Evolutionary conservation across 805 yeast genomes (phyloP).

Genomic region (Kazachstania africana): DNA sequence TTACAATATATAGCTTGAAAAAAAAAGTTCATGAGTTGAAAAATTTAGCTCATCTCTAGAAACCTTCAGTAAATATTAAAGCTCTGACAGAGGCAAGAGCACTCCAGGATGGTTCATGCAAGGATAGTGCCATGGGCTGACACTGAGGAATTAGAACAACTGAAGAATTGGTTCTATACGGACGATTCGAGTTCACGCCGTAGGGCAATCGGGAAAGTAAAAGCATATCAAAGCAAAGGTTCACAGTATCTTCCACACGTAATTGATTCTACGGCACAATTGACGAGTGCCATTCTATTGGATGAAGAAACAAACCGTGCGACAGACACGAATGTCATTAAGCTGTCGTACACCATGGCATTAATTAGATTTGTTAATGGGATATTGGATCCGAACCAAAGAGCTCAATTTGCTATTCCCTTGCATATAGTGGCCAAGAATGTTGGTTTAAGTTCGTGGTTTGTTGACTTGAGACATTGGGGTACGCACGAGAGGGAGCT

Average conservation of each 20-base stretch:
- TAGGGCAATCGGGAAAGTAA: constrained; percentile 41
- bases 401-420: constrained; percentile 66
- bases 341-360: constrained; percentile 58
- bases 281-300: constrained; percentile 38
- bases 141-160: constrained; percentile 31
- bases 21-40: too few relatives aligned
- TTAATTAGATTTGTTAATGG: constrained; percentile 86
- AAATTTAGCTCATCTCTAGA: too few relatives aligned
- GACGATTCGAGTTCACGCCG: constrained; percentile 19
- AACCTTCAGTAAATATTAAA: too few relatives aligned
- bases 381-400: constrained; percentile 75
- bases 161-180: constrained; percentile 42
- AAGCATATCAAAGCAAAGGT: constrained; percentile 48
- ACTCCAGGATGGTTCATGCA: constrained; percentile 15
- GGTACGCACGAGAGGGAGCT: constrained; percentile 77
- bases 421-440: constrained; percentile 60
- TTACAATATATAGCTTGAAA: too few relatives aligned
- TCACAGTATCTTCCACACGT: constrained; percentile 50
- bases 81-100: too few relatives aligned
- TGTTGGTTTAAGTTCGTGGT: constrained; percentile 59
- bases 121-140: constrained; percentile 30
- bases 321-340: constrained; percentile 26
- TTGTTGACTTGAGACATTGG: constrained; percentile 82
- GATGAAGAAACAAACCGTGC: constrained; percentile 25
- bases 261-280: constrained; percentile 50